Percentiles rank a stretch among this genome's conserved stretches.
These are phyloP conservation scores for Melanopsichium pennsylvanicum DNA, from an alignment of 1,284 basidiomycete genomes.

Conservation along the genomic window DNA sequence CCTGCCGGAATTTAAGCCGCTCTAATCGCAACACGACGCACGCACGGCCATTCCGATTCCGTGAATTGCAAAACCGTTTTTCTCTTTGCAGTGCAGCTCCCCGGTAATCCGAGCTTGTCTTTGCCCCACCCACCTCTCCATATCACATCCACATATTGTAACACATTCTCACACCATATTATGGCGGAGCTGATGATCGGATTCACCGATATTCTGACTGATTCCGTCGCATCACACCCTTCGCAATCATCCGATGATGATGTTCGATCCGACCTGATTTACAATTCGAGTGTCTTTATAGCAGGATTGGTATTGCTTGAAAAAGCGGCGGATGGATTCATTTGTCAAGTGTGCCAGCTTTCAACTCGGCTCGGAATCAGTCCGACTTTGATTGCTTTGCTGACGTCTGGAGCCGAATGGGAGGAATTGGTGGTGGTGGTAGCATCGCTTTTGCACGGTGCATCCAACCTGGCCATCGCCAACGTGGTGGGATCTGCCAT, in stretches of 20 bases:
- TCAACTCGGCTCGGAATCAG: conserved; percentile 26
- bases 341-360: conserved; percentile 33
- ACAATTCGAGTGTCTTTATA: conserved; percentile 32
- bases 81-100: no score
- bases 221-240: not conserved
- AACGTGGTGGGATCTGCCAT: conserved; percentile 58
- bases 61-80: no score
- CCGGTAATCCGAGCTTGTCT: no score
- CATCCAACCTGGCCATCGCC: conserved; percentile 46
- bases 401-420: conserved; percentile 50
- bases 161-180: no score
- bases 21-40: no score
- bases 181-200: conserved; percentile 16
- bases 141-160: no score
- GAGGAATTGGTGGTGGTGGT: conserved; percentile 46
- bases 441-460: conserved; percentile 30
- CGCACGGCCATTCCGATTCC: no score
- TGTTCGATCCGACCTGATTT: conserved; percentile 9
- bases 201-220: not conserved
- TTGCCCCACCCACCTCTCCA: no score
- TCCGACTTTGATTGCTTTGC: conserved; percentile 37
- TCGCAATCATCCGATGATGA: not conserved
- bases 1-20: no score
- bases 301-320: conserved; percentile 30
- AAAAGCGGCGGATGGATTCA: conserved; percentile 32